phyloP scores from a whole-genome alignment of 139 green algal genomes.

The Penium margaritaceum region DNA sequence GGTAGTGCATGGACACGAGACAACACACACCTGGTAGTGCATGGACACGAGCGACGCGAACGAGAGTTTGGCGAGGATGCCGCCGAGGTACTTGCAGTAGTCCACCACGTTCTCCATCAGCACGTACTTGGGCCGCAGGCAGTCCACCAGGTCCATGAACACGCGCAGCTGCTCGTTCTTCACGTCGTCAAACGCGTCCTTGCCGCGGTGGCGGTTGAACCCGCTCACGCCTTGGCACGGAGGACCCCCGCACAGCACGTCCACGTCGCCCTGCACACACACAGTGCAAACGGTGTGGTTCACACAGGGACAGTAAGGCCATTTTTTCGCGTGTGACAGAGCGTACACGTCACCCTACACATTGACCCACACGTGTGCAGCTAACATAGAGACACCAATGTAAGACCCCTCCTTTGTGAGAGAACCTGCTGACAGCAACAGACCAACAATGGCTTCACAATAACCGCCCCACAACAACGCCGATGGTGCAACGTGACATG shows the following conservation, averaged over 20 bases:
- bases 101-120: conserved; percentile 45
- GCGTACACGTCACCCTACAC: no score
- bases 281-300: no score
- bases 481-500: no score
- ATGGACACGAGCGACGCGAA: conserved; percentile 21
- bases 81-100: conserved; percentile 27
- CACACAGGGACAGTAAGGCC: no score
- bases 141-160: conserved; percentile 43
- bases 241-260: conserved; percentile 61
- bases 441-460: no score
- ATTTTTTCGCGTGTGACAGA: no score
- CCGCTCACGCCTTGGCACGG: conserved; percentile 71
- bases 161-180: conserved; percentile 44
- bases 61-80: conserved; percentile 14
- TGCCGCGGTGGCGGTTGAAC: conserved; percentile 56
- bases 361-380: no score
- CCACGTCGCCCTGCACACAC: background rate
- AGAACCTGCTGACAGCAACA: no score
- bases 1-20: no score
- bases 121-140: conserved; percentile 32
- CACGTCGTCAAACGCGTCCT: conserved; percentile 23
- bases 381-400: no score
- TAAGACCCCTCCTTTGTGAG: no score
- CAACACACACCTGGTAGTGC: conserved; percentile 31
- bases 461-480: no score